Percentiles rank a stretch among this genome's conserved stretches.
Evolutionary conservation across 2,329 filamentous ascomycete species (phyloP).

Genomic region (Eutypa lata): DNA sequence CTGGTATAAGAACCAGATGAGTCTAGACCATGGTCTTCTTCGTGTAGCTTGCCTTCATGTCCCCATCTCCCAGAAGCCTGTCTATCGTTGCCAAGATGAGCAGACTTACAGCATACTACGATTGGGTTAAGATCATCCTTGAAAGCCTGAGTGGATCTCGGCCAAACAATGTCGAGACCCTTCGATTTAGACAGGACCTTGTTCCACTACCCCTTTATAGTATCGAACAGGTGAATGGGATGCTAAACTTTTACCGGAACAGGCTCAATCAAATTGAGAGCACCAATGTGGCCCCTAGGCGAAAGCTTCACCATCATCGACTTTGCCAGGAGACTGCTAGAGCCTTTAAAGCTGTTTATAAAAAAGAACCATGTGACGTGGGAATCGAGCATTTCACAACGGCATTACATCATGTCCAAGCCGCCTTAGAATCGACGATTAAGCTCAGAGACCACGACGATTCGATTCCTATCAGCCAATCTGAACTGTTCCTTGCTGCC

Average conservation of each 20-base stretch:
- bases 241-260: background rate
- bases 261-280: background rate
- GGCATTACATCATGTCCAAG: slow-evolving; percentile 10
- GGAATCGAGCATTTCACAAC: background rate
- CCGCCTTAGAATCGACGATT: slow-evolving; percentile 14
- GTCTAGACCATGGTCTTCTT: background rate
- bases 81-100: slow-evolving; percentile 10
- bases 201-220: slow-evolving; percentile 6
- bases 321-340: background rate
- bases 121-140: slow-evolving; percentile 12
- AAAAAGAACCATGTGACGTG: background rate
- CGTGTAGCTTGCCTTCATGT: background rate
- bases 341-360: background rate
- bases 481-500: slow-evolving; percentile 14
- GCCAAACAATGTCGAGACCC: slow-evolving; percentile 3
- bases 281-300: background rate
- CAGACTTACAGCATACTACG: slow-evolving; percentile 12
- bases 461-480: slow-evolving; percentile 16
- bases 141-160: slow-evolving; percentile 13
- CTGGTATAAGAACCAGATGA: too few species aligned
- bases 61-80: background rate
- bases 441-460: slow-evolving; percentile 20
- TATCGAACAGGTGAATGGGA: background rate
- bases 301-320: background rate
- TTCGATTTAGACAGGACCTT: slow-evolving; percentile 1